Evolutionary conservation across 2,329 filamentous ascomycete species (phyloP).

Genomic region (Fusarium brachygibbosum): DNA sequence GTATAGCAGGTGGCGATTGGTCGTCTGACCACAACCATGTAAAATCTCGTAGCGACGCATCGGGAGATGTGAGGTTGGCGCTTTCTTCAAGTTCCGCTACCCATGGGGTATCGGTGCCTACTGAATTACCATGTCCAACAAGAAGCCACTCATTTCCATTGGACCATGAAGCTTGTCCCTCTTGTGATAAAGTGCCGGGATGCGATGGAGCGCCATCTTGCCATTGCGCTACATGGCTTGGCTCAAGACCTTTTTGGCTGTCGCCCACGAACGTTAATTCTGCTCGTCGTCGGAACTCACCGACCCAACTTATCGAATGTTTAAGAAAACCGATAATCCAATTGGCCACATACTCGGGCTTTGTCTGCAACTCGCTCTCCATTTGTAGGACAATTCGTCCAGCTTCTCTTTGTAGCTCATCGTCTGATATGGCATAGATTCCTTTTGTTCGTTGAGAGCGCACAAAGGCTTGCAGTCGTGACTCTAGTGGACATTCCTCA

Average conservation of each 20-base stretch:
- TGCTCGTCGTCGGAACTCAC: slow-evolving; percentile 21
- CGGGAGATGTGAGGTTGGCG: background rate
- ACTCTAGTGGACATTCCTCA: slow-evolving; percentile 31
- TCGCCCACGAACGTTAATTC: background rate
- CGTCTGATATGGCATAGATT: background rate
- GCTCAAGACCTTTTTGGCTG: background rate
- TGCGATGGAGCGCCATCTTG: background rate
- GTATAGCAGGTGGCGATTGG: background rate
- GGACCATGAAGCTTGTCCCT: background rate
- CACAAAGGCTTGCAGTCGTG: slow-evolving; percentile 27
- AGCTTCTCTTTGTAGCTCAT: slow-evolving; percentile 28
- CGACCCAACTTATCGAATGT: slow-evolving; percentile 25
- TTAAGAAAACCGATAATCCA: slow-evolving; percentile 27
- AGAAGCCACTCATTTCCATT: background rate
- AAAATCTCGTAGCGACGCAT: background rate
- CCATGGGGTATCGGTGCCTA: background rate
- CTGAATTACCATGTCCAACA: background rate
- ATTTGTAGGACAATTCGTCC: slow-evolving; percentile 25
- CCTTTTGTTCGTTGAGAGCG: background rate
- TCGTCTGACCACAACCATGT: slow-evolving; percentile 16
- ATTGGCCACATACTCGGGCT: slow-evolving; percentile 36
- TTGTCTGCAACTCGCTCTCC: slow-evolving; percentile 31
- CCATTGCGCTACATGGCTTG: background rate
- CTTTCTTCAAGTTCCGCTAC: background rate
- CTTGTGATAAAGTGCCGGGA: background rate